A percentile compares a stretch with the other conserved stretches of the same genome.
phyloP scores from a whole-genome alignment of 2,329 filamentous ascomycete genomes.

The Arthrobotrys musiformis region DNA sequence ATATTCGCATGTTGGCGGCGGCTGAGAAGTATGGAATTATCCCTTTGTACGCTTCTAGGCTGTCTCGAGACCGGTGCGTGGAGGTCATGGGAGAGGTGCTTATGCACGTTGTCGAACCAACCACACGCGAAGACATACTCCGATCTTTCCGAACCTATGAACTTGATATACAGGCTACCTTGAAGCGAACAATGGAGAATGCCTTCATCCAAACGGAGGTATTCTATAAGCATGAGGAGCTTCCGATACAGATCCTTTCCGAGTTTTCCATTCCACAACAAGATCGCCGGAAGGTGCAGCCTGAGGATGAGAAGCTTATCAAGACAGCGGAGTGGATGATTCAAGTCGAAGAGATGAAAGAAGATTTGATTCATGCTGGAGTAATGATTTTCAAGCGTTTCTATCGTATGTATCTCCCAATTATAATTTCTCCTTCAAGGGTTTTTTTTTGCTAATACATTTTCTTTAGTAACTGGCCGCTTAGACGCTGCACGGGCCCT shows the following conservation, averaged over 20 bases:
- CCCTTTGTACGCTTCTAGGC: conserved; percentile 85
- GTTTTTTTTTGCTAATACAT: conserved; percentile 36
- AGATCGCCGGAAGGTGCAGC: conserved; percentile 73
- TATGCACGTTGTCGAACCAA: conserved; percentile 74
- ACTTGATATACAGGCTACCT: conserved; percentile 77
- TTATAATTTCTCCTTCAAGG: background rate
- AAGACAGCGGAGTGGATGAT: conserved; percentile 86
- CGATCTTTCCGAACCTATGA: conserved; percentile 78
- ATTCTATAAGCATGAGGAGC: conserved; percentile 59
- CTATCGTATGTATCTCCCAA: conserved; percentile 73
- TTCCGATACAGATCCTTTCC: conserved; percentile 61
- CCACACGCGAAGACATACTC: conserved; percentile 75
- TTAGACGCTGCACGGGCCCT: conserved; percentile 70
- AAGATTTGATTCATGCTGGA: conserved; percentile 75
- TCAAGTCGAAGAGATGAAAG: conserved; percentile 77
- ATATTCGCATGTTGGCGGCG: conserved; percentile 81
- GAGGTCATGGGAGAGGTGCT: conserved; percentile 80
- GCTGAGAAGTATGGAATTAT: conserved; percentile 80
- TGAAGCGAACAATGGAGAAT: conserved; percentile 72
- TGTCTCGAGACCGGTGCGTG: conserved; percentile 73
- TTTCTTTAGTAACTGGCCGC: conserved; percentile 57
- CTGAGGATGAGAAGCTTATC: conserved; percentile 77
- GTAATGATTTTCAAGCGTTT: conserved; percentile 83
- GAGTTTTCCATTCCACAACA: conserved; percentile 71
- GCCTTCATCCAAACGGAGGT: conserved; percentile 62